Percentiles rank a stretch among this genome's conserved stretches.
Evolutionary conservation across 2,329 filamentous ascomycete genomes (phyloP).

Genomic region (Fusarium nelsonii): DNA sequence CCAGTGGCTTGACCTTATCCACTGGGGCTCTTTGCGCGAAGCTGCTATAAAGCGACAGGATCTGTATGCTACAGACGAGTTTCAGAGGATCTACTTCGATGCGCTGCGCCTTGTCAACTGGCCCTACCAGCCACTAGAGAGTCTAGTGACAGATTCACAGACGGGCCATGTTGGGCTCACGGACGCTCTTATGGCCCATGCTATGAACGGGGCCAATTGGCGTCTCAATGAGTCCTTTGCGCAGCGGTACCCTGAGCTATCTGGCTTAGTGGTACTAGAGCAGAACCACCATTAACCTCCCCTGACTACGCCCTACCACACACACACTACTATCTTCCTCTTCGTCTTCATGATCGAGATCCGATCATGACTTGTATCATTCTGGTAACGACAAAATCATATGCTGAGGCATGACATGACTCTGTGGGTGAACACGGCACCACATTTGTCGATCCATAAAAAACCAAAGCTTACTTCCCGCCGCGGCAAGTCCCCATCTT

Average conservation of each 20-base stretch:
- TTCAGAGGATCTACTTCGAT: constrained; percentile 52
- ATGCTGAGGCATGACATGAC: constrained; percentile 33
- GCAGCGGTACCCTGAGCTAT: constrained; percentile 39
- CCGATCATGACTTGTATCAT: constrained; percentile 14
- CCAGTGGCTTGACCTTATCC: constrained; percentile 52
- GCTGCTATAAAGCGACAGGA: constrained; percentile 53
- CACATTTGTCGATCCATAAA: constrained; percentile 38
- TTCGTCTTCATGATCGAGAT: constrained; percentile 17
- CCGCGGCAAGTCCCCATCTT: constrained; percentile 31
- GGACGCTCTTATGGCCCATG: constrained; percentile 34
- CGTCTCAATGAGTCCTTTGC: constrained; percentile 27
- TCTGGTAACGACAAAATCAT: constrained; percentile 33
- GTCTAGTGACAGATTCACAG: constrained; percentile 37
- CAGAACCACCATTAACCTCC: constrained; percentile 16
- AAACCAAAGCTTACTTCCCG: constrained; percentile 14
- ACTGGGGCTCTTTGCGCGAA: constrained; percentile 53
- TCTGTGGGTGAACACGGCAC: constrained; percentile 42
- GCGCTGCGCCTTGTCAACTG: constrained; percentile 53
- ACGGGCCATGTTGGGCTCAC: constrained; percentile 42
- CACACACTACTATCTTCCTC: neutral
- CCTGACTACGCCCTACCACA: neutral
- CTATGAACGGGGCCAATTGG: constrained; percentile 39
- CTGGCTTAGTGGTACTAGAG: constrained; percentile 30
- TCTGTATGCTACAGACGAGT: constrained; percentile 55
- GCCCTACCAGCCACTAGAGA: constrained; percentile 44